phyloP scores from a whole-genome alignment of 208 protist genomes.

The Crithidia sp. region DNA sequence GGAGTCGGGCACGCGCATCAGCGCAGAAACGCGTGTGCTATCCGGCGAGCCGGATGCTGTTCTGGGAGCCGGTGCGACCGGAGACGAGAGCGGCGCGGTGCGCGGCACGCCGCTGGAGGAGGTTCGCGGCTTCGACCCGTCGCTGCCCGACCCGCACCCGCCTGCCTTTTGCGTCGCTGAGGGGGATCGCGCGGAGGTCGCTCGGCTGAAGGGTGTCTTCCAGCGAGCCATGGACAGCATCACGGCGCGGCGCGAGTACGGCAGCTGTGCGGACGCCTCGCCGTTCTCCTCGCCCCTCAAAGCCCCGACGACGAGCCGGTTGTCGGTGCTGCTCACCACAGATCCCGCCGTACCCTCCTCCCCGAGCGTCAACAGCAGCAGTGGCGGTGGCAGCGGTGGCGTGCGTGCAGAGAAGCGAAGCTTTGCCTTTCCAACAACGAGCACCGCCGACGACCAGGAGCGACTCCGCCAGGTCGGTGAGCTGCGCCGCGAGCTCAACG shows the following conservation, averaged over 20 bases:
- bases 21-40: conserved; percentile 37
- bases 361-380: not conserved
- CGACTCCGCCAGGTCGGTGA: conserved; percentile 14
- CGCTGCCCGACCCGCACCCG: conserved; percentile 23
- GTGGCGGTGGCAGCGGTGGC: not conserved
- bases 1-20: conserved; percentile 26
- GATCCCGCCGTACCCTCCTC: no score
- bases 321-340: not conserved
- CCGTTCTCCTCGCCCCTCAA: not conserved
- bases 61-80: not conserved
- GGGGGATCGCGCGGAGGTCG: conserved; percentile 13
- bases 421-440: not conserved
- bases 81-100: not conserved
- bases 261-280: not conserved
- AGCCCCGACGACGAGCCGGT: not conserved
- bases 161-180: conserved; percentile 18
- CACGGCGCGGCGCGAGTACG: not conserved
- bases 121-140: conserved; percentile 23
- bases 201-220: conserved; percentile 28
- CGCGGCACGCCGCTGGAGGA: conserved; percentile 16
- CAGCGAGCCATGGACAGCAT: conserved; percentile 24
- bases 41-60: conserved; percentile 10
- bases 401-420: not conserved
- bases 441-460: not conserved
- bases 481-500: conserved; percentile 26